Evolutionary conservation across 805 yeast genomes (phyloP).

Genomic region (Starmerella stellata): DNA sequence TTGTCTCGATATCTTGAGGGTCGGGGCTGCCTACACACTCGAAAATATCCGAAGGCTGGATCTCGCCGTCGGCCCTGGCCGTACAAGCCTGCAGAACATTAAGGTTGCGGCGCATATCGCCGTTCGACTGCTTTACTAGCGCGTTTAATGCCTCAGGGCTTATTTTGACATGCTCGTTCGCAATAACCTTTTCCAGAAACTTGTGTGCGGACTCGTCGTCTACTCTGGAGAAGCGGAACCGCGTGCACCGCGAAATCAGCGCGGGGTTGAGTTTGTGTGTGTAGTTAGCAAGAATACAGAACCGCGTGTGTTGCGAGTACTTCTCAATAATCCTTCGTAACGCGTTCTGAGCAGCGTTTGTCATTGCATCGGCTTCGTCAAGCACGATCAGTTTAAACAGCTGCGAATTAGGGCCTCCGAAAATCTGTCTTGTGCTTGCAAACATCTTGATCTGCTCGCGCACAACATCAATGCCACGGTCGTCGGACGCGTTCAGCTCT

Average conservation of each 20-base stretch:
- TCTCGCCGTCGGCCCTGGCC: constrained; percentile 46
- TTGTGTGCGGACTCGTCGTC: constrained; percentile 45
- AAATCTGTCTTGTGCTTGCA: constrained; percentile 89
- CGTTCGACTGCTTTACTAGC: constrained; percentile 55
- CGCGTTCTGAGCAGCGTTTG: constrained; percentile 90
- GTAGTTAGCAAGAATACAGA: constrained; percentile 88
- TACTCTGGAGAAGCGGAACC: constrained; percentile 83
- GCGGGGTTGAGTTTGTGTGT: constrained; percentile 94
- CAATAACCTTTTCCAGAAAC: constrained; percentile 51
- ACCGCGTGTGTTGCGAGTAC: constrained; percentile 85
- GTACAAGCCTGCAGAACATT: constrained; percentile 89
- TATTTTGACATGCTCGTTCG: constrained; percentile 45
- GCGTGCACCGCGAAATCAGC: constrained; percentile 77
- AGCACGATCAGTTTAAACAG: constrained; percentile 81
- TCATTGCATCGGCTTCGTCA: constrained; percentile 97
- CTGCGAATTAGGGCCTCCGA: constrained; percentile 26
- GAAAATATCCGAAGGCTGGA: constrained; percentile 60
- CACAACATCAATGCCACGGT: constrained; percentile 94
- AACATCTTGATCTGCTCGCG: constrained; percentile 91
- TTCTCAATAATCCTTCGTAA: constrained; percentile 84
- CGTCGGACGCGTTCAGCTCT: constrained; percentile 93
- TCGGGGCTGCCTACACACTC: constrained; percentile 94
- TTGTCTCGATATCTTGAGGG: constrained; percentile 62
- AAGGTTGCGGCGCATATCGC: constrained; percentile 91
- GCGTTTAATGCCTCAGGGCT: constrained; percentile 43